phyloP scores from a whole-genome alignment of 495 filamentous ascomycete genomes.

The Corynascus novoguineensis region DNA sequence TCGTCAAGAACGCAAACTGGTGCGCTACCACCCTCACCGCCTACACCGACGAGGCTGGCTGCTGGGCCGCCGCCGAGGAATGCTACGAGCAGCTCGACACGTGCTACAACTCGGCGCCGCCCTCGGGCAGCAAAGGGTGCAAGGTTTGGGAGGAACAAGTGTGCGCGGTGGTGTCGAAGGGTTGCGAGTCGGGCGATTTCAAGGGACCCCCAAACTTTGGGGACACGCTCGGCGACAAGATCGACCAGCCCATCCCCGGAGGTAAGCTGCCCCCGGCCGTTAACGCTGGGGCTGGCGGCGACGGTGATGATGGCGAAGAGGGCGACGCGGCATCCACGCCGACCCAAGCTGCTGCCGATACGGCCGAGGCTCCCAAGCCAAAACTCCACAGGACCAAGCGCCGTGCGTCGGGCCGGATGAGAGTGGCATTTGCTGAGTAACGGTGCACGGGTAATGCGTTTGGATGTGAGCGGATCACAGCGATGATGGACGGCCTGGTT shows the following conservation, averaged over 20 bases:
- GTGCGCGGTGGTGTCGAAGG: conserved; percentile 48
- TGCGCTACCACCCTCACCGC: conserved; percentile 53
- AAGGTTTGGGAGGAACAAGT: conserved; percentile 50
- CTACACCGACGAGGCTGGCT: conserved; percentile 52
- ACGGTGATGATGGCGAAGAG: background rate
- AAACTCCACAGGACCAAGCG: background rate
- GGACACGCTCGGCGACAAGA: conserved; percentile 32
- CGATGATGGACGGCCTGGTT: background rate
- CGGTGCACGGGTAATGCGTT: background rate
- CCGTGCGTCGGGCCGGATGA: background rate
- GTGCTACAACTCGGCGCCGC: conserved; percentile 54
- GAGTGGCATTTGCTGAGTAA: background rate
- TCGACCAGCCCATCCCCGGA: conserved; percentile 8
- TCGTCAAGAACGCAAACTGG: conserved; percentile 67
- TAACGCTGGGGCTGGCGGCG: conserved; percentile 1
- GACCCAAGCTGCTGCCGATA: background rate
- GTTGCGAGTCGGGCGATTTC: conserved; percentile 45
- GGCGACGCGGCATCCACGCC: background rate
- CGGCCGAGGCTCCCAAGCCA: background rate
- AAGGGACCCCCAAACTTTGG: conserved; percentile 56
- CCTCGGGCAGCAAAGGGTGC: conserved; percentile 55
- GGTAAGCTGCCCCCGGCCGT: conserved; percentile 8
- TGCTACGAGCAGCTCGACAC: conserved; percentile 53
- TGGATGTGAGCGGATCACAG: background rate
- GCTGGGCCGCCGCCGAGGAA: conserved; percentile 48